phyloP scores from a whole-genome alignment of 2,329 filamentous ascomycete species.

The Dothideomycetidae sp. region DNA sequence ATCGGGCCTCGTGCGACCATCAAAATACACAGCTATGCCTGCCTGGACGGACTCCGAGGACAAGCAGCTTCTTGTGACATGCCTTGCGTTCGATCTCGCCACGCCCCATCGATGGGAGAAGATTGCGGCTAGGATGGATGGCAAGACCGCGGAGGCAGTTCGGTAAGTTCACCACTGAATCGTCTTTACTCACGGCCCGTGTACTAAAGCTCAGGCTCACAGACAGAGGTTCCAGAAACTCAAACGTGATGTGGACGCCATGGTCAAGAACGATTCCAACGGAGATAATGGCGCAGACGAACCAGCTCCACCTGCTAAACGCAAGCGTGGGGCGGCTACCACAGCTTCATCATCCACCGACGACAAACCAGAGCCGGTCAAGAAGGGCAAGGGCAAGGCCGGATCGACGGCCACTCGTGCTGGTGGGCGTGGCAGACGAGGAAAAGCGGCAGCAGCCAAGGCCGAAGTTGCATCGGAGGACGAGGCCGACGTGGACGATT shows the following conservation, averaged over 20 bases:
- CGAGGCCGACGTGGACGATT: conserved; percentile 3
- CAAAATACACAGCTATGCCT: conserved; percentile 1
- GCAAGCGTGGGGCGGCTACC: background rate
- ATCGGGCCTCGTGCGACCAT: no score
- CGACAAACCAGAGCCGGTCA: conserved; percentile 6
- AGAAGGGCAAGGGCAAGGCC: conserved; percentile 1
- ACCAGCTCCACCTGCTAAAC: background rate
- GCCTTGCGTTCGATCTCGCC: background rate
- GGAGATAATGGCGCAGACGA: background rate
- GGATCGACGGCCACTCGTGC: background rate
- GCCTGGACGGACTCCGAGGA: background rate
- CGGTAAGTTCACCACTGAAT: background rate
- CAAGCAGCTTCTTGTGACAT: background rate
- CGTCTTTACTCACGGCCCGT: background rate
- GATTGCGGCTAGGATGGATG: background rate
- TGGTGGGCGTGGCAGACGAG: conserved; percentile 1
- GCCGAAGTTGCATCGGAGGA: background rate
- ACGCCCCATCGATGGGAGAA: background rate
- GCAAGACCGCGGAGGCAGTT: background rate
- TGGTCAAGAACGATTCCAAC: background rate
- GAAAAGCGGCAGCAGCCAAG: conserved; percentile 2
- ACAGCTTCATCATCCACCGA: conserved; percentile 10
- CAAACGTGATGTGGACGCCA: background rate
- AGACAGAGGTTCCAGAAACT: conserved; percentile 2
- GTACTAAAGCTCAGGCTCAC: no score